Evolutionary conservation across 495 filamentous ascomycete genomes (phyloP).

Genomic region (Penicillium argentinense): DNA sequence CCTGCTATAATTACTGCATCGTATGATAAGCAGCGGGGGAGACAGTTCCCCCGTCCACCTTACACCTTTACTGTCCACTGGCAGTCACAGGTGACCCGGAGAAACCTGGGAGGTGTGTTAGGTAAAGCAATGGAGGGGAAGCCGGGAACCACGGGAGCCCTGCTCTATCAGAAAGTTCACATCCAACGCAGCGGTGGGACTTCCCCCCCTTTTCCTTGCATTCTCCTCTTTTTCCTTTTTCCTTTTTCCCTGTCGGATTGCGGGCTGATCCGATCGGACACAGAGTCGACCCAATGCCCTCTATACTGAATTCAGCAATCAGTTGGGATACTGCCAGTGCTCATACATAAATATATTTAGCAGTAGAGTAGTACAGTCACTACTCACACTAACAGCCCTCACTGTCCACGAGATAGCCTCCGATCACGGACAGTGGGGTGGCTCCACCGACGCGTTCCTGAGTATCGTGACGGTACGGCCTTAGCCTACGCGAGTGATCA

Average conservation of each 20-base stretch:
- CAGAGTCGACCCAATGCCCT: too few species aligned
- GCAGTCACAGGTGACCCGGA: not conserved
- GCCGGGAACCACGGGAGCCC: not conserved
- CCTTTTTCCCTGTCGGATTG: not conserved
- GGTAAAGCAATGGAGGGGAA: not conserved
- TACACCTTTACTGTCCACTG: too few species aligned
- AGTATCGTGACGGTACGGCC: conserved; percentile 3
- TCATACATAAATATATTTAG: too few species aligned
- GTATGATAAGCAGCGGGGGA: too few species aligned
- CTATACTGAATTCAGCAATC: too few species aligned
- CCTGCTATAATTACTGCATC: conserved; percentile 2
- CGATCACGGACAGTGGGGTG: conserved; percentile 24
- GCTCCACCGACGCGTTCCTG: conserved; percentile 24
- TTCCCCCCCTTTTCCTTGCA: conserved; percentile 1
- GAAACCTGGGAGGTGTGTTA: not conserved
- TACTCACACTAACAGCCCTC: too few species aligned
- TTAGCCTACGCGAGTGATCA: too few species aligned
- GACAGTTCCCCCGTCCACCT: too few species aligned
- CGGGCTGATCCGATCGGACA: not conserved
- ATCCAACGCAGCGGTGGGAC: not conserved
- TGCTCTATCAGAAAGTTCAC: conserved; percentile 1
- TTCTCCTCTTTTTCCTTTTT: conserved; percentile 5
- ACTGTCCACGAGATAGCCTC: too few species aligned
- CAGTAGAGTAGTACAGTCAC: too few species aligned
- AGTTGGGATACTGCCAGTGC: too few species aligned